Evolutionary conservation across 352 stramenopile species (phyloP).

Genomic region (Pythium oligandrum): DNA sequence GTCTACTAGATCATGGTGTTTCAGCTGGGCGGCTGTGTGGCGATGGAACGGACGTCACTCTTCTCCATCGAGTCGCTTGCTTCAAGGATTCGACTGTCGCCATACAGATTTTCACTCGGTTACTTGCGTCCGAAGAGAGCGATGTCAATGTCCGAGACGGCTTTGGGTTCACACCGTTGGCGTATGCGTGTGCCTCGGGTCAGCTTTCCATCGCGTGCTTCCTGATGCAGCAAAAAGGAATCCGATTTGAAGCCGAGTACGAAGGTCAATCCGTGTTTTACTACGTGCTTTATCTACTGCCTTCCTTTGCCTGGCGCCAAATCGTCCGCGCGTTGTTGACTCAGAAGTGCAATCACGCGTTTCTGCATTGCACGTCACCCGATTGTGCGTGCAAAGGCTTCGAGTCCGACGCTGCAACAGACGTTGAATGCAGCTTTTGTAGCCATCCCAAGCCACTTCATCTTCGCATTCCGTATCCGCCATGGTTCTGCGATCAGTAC

Average conservation of each 20-base stretch:
- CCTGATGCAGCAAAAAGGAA: slow-evolving; percentile 22
- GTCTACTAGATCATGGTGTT: slow-evolving; percentile 27
- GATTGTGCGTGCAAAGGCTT: slow-evolving; percentile 63
- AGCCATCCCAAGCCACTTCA: slow-evolving; percentile 28
- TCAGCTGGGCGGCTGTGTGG: slow-evolving; percentile 39
- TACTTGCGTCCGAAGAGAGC: slow-evolving; percentile 21
- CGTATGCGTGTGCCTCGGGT: slow-evolving; percentile 35
- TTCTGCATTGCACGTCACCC: slow-evolving; percentile 36
- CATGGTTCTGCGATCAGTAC: slow-evolving; percentile 71
- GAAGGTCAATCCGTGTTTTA: slow-evolving; percentile 63
- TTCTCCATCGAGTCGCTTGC: slow-evolving; percentile 48
- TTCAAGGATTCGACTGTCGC: slow-evolving; percentile 25
- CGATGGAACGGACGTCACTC: slow-evolving; percentile 35
- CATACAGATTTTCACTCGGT: slow-evolving; percentile 15
- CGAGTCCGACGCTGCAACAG: slow-evolving; percentile 16
- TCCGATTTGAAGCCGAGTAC: slow-evolving; percentile 47
- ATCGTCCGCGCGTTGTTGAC: slow-evolving; percentile 31
- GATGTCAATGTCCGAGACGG: slow-evolving; percentile 51
- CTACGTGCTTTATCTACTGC: slow-evolving; percentile 49
- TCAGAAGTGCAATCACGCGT: slow-evolving; percentile 27
- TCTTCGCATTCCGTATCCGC: slow-evolving; percentile 36
- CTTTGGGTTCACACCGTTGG: slow-evolving; percentile 40
- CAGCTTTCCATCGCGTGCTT: slow-evolving; percentile 32
- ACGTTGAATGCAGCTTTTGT: slow-evolving; percentile 40
- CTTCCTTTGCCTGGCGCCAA: slow-evolving; percentile 38